Conservation (phyloP, 2,329 filamentous ascomycete species). For the Akanthomyces uredinophilus region DNA sequence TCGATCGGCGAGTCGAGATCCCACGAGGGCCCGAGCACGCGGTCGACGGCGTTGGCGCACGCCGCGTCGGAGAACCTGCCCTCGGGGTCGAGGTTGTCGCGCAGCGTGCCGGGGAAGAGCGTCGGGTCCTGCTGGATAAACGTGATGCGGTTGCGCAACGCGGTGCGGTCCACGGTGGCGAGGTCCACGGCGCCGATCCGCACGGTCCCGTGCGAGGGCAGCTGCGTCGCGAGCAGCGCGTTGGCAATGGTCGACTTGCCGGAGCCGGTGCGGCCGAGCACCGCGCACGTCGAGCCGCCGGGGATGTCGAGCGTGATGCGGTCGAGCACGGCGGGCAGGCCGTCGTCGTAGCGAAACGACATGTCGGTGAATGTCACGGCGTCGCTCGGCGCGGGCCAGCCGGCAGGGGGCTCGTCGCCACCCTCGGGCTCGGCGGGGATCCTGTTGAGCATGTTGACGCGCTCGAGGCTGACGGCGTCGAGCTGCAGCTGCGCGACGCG, state of each 20-base stretch:
- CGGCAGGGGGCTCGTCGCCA: conserved; percentile 61
- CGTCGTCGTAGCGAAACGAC: conserved; percentile 72
- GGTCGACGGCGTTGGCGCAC: conserved; percentile 47
- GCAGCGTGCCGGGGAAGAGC: conserved; percentile 53
- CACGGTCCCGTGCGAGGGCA: conserved; percentile 46
- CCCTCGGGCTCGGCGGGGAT: conserved; percentile 71
- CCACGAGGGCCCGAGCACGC: conserved; percentile 52
- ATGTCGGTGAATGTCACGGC: conserved; percentile 73
- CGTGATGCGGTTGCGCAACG: conserved; percentile 52
- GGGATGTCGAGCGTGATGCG: conserved; percentile 69
- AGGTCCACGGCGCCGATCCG: conserved; percentile 51
- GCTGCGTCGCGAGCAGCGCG: conserved; percentile 51
- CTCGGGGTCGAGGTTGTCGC: conserved; percentile 65
- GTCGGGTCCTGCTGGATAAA: conserved; percentile 62
- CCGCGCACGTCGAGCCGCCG: conserved; percentile 53
- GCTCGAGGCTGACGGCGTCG: conserved; percentile 86
- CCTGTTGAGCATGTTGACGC: conserved; percentile 74
- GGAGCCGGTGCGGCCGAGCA: conserved; percentile 79
- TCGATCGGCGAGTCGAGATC: conserved; percentile 48
- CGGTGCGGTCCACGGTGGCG: conserved; percentile 46
- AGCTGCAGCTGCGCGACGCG: conserved; percentile 83
- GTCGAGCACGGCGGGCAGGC: conserved; percentile 67
- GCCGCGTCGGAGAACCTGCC: conserved; percentile 49
- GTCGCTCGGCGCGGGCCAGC: conserved; percentile 69
- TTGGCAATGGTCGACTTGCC: conserved; percentile 76